These are phyloP conservation scores for Diaporthe destruens DNA, from an alignment of 2,329 filamentous ascomycete species.

Conservation along the genomic window DNA sequence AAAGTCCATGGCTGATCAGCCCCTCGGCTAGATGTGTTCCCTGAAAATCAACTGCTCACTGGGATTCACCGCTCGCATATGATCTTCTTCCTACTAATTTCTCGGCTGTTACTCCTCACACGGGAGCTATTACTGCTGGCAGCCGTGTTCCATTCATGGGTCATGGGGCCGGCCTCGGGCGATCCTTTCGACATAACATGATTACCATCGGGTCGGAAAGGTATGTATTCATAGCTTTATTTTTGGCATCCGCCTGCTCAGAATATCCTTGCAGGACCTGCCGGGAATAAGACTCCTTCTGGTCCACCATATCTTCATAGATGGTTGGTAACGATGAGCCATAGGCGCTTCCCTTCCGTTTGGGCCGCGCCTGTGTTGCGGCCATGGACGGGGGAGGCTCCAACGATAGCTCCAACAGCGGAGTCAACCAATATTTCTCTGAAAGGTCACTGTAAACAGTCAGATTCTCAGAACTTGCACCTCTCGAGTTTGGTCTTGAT, in stretches of 20 bases:
- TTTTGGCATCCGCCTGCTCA: background rate
- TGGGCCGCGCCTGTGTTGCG: background rate
- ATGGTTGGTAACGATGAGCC: background rate
- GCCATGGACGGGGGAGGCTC: background rate
- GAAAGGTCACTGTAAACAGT: background rate
- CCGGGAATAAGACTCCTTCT: background rate
- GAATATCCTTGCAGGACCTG: background rate
- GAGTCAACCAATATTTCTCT: background rate
- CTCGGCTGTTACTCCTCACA: background rate
- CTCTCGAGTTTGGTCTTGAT: no score
- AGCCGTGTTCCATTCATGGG: background rate
- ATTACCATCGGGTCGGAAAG: background rate
- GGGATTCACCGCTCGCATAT: background rate
- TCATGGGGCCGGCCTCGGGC: background rate
- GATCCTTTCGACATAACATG: conserved; percentile 10
- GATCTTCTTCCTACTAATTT: background rate
- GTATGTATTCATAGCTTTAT: background rate
- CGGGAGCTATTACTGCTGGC: background rate
- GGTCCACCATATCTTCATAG: background rate
- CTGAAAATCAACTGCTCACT: background rate
- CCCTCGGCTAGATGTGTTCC: background rate
- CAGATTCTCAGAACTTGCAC: background rate
- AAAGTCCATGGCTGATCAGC: background rate
- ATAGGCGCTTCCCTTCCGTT: background rate
- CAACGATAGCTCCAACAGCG: background rate